Evolutionary conservation across 164 flowering plant genomes (phyloP), one percentile per base, ranked within the genome.

Genomic region (Vitis rupestris): DNA sequence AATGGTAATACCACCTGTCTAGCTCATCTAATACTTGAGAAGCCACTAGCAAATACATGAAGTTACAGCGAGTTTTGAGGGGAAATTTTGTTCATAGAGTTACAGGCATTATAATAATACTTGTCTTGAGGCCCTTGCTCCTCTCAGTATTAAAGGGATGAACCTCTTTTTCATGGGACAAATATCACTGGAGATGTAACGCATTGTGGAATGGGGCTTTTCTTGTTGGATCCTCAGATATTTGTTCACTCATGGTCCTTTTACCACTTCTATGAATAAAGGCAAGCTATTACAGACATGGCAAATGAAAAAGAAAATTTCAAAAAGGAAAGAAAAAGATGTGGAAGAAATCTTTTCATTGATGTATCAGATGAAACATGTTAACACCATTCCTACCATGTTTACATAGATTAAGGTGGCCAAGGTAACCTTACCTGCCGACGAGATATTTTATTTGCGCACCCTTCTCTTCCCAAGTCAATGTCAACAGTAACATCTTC

Each of bases 391-490:
- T 37, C 44, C 4, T 37, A 37, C 44, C 7, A 37, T 37, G 7
- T 37, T 37, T 37, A 37, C 44, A 37, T 3, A 37, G 44, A 37
- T 37, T 37, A 37, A 37, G 7, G 44, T 37, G 44, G 7, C 44
- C 44, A 65, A 59, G 37, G 17, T 50, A 65, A 31, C 50, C 65
- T 69, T n/a, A 91, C 98, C 96, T 93, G 98, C 60, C 85, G 87
- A 37, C 98, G 80, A 70, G 98, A 93, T 74, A 93, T 85, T 80
- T 82, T 90, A 66, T 86, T 87, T 55, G 85, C 85, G 61, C 72
- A 78, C 9, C 88, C 86, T 77, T 91, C 97, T 82, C 78, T 85
- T 67, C 86, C 83, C 75, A 91, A 76, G 82, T 91, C 95, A 75
- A 93, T 87, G 79, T 91, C 95, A 66, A 90, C 95, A 72, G 30